phyloP scores from a whole-genome alignment of 75 land plant genomes.

The Larix kaempferi region DNA sequence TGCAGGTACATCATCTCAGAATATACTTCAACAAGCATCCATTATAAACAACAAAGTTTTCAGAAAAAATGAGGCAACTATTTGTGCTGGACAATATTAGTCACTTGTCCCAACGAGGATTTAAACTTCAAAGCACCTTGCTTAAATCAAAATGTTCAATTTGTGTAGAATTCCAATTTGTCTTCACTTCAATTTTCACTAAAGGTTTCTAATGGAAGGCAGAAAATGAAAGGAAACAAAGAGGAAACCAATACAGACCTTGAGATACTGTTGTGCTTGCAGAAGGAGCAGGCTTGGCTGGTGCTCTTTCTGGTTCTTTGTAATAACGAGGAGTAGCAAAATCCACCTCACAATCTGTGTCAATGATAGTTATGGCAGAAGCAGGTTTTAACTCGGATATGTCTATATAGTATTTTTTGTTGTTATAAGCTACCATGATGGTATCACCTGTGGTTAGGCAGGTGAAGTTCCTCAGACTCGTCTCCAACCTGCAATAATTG shows the following conservation, averaged over 20 bases:
- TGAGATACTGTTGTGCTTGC: constrained; percentile 21
- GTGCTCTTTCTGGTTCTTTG: constrained; percentile 74
- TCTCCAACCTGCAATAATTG: constrained; percentile 67
- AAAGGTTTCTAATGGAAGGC: no score
- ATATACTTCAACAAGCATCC: no score
- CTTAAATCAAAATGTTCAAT: no score
- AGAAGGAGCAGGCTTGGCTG: constrained; percentile 11
- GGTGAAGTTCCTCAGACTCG: constrained; percentile 79
- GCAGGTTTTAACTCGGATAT: constrained; percentile 86
- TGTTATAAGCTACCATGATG: constrained; percentile 94
- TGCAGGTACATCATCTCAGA: no score
- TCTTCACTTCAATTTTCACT: no score
- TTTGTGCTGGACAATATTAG: no score
- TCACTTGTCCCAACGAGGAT: neutral
- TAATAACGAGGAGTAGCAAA: constrained; percentile 96
- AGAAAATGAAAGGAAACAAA: neutral
- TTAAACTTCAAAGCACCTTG: no score
- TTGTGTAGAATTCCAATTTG: no score
- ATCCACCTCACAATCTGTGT: constrained; percentile 97
- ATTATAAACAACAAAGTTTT: no score
- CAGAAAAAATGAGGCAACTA: no score
- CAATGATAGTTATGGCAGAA: constrained; percentile 80
- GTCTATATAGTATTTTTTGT: constrained; percentile 88
- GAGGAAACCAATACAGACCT: constrained; percentile 20
- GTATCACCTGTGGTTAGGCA: constrained; percentile 90